Percentiles rank a stretch among this genome's conserved stretches.
phyloP scores from a whole-genome alignment of 2,329 filamentous ascomycete genomes.

The Sclerotinia spermophila region DNA sequence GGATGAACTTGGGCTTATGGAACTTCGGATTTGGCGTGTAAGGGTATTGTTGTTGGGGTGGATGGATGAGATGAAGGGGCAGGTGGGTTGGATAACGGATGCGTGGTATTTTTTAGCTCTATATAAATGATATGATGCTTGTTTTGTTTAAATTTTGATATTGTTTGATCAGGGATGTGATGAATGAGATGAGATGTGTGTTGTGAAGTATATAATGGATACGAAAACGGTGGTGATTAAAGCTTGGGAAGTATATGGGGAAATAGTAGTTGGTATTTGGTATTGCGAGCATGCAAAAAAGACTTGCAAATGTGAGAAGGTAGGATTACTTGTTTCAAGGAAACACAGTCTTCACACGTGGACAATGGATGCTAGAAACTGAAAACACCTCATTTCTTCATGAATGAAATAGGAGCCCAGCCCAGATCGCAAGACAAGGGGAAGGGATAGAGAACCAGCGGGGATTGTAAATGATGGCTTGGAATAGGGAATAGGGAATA shows the following conservation, averaged over 20 bases:
- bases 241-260: fast-evolving
- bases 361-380: background rate
- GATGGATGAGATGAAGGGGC: background rate
- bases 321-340: background rate
- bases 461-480: too few relatives aligned
- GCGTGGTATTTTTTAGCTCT: background rate
- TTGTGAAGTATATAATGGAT: background rate
- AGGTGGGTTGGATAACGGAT: background rate
- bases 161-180: background rate
- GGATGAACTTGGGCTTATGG: background rate
- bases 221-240: background rate
- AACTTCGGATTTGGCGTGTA: background rate
- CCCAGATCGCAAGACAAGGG: too few relatives aligned
- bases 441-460: too few relatives aligned
- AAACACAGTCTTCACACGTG: background rate
- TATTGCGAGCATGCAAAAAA: background rate
- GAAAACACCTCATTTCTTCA: too few relatives aligned
- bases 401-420: too few relatives aligned
- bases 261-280: background rate
- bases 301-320: background rate
- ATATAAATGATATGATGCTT: background rate
- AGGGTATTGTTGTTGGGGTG: background rate
- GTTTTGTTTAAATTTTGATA: background rate
- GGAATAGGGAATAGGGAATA: too few relatives aligned
- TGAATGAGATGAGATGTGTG: background rate